These are phyloP conservation scores for Monascus purpureus DNA, from an alignment of 495 filamentous ascomycete genomes.

Conservation along the genomic window DNA sequence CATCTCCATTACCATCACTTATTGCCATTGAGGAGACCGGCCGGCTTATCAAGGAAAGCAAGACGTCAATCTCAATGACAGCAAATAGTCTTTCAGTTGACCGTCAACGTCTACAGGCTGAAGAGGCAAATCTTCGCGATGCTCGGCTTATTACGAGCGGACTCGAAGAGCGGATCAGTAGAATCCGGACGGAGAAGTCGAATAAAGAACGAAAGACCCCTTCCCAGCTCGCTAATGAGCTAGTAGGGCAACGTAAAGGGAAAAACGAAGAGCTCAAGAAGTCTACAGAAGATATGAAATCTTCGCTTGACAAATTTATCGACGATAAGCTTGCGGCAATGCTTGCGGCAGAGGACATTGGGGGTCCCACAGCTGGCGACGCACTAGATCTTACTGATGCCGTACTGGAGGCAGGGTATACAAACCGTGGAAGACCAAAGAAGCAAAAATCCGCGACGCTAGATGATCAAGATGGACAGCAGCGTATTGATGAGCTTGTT, in stretches of 20 bases:
- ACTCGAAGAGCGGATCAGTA: slow-evolving; percentile 45
- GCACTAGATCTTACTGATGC: slow-evolving; percentile 47
- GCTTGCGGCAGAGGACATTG: slow-evolving; percentile 76
- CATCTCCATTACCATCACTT: slow-evolving; percentile 56
- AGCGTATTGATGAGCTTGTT: slow-evolving; percentile 64
- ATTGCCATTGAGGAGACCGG: slow-evolving; percentile 53
- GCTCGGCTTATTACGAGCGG: slow-evolving; percentile 34
- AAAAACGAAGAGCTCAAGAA: slow-evolving; percentile 40
- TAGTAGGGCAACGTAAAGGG: slow-evolving; percentile 40
- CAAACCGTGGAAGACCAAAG: slow-evolving; percentile 53
- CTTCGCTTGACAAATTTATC: slow-evolving; percentile 57
- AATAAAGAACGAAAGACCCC: slow-evolving; percentile 43
- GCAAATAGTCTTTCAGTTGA: slow-evolving; percentile 37
- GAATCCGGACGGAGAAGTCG: slow-evolving; percentile 34
- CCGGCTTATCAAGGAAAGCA: slow-evolving; percentile 48
- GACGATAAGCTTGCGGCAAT: slow-evolving; percentile 58
- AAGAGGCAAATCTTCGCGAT: slow-evolving; percentile 49
- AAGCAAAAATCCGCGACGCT: slow-evolving; percentile 35
- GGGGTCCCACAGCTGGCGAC: slow-evolving; percentile 74
- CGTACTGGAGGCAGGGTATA: slow-evolving; percentile 55
- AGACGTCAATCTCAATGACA: slow-evolving; percentile 40
- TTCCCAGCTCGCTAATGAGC: slow-evolving; percentile 45
- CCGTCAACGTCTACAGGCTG: slow-evolving; percentile 39
- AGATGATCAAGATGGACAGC: slow-evolving; percentile 37
- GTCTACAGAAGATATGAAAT: slow-evolving; percentile 42